Conservation (phyloP, 495 filamentous ascomycete genomes). For the Lasiosphaeris hirsuta region DNA sequence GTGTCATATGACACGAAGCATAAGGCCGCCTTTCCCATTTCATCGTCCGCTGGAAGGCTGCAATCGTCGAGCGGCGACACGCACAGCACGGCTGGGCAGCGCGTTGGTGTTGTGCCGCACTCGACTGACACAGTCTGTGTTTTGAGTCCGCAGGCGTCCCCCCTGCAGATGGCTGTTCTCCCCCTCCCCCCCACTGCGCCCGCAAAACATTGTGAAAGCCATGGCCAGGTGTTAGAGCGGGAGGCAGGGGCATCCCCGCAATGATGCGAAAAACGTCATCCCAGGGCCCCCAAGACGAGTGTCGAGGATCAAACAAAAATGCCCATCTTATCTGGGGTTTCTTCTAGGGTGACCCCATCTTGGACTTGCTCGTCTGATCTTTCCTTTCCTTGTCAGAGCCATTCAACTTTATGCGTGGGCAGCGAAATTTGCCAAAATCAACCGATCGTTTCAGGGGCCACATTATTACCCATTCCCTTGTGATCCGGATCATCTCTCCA, state of each 20-base stretch:
- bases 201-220: slow-evolving; percentile 23
- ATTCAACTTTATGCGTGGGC: slow-evolving; percentile 15
- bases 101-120: slow-evolving; percentile 15
- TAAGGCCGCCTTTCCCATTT: slow-evolving; percentile 15
- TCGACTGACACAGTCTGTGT: slow-evolving; percentile 33
- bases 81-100: slow-evolving; percentile 7
- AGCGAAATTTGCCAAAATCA: slow-evolving; percentile 20
- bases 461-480: neutral
- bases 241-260: slow-evolving; percentile 32
- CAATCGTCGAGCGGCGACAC: slow-evolving; percentile 9
- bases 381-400: slow-evolving; percentile 5
- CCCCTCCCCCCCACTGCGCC: slow-evolving; percentile 1
- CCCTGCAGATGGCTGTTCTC: slow-evolving; percentile 22
- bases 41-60: slow-evolving; percentile 9
- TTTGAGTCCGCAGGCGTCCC: slow-evolving; percentile 27
- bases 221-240: slow-evolving; percentile 19
- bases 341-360: slow-evolving; percentile 18
- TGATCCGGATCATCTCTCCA: slow-evolving; percentile 9
- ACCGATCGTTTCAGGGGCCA: slow-evolving; percentile 25
- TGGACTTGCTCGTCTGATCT: slow-evolving; percentile 24
- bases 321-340: slow-evolving; percentile 11
- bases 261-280: slow-evolving; percentile 32
- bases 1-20: slow-evolving; percentile 3
- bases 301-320: slow-evolving; percentile 27
- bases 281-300: neutral